These are phyloP conservation scores for Thecaphora frezii DNA, from an alignment of 1,284 basidiomycete genomes.

Conservation along the genomic window DNA sequence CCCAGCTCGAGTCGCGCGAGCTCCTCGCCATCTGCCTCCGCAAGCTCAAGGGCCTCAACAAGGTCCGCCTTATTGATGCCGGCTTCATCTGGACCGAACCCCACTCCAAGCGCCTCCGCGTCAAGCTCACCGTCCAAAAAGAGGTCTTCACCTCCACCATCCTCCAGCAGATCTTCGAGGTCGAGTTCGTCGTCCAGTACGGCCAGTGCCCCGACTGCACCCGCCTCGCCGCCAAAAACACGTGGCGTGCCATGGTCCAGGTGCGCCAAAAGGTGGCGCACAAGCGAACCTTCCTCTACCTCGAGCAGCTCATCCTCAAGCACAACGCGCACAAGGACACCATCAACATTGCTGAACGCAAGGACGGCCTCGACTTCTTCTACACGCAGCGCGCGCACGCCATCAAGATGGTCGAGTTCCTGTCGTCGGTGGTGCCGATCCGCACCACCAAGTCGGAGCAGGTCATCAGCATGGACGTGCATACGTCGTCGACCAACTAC, in stretches of 20 bases:
- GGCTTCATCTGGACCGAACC: slow-evolving; percentile 99
- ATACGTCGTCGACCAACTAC: slow-evolving; percentile 89
- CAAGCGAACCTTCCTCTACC: slow-evolving; percentile 95
- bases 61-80: slow-evolving; percentile 93
- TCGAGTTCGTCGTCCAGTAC: slow-evolving; percentile 92
- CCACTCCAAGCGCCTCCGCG: slow-evolving; percentile 86
- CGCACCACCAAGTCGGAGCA: slow-evolving; percentile 88
- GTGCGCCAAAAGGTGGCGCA: slow-evolving; percentile 86
- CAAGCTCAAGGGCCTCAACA: slow-evolving; percentile 89
- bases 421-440: slow-evolving; percentile 82
- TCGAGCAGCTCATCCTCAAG: slow-evolving; percentile 96
- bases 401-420: slow-evolving; percentile 95
- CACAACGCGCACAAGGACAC: slow-evolving; percentile 97
- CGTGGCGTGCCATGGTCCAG: slow-evolving; percentile 95
- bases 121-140: slow-evolving; percentile 97
- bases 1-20: slow-evolving; percentile 87
- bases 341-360: slow-evolving; percentile 85
- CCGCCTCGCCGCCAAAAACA: slow-evolving; percentile 93
- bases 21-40: slow-evolving; percentile 75
- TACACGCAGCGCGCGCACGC: slow-evolving; percentile 87
- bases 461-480: slow-evolving; percentile 87
- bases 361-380: slow-evolving; percentile 95
- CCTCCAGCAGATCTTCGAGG: slow-evolving; percentile 94
- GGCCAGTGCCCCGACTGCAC: slow-evolving; percentile 94
- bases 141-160: slow-evolving; percentile 95